Evolutionary conservation across 2,329 filamentous ascomycete species (phyloP).

Genomic region (Cadophora sp.): DNA sequence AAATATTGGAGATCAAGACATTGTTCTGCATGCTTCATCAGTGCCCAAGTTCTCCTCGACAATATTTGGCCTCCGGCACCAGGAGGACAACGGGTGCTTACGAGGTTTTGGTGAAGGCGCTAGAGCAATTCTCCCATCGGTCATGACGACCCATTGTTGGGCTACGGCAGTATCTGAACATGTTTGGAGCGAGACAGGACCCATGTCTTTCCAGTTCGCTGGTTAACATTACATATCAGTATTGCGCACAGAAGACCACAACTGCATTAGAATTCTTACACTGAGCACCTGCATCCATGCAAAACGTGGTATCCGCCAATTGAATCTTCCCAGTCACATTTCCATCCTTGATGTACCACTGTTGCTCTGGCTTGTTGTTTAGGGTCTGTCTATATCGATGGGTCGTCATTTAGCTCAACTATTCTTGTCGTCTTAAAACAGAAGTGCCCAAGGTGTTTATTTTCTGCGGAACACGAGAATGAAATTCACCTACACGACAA

Average conservation of each 20-base stretch:
- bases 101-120: constrained; percentile 26
- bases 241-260: neutral
- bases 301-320: constrained; percentile 24
- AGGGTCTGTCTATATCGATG: constrained; percentile 23
- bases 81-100: constrained; percentile 6
- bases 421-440: neutral
- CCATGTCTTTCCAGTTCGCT: constrained; percentile 36
- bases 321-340: constrained; percentile 26
- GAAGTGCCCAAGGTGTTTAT: neutral
- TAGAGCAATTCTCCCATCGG: constrained; percentile 31
- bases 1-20: constrained; percentile 34
- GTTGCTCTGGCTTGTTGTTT: constrained; percentile 26
- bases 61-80: neutral
- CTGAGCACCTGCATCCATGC: constrained; percentile 32
- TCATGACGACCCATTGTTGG: constrained; percentile 32
- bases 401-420: neutral
- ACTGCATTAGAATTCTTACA: constrained; percentile 10
- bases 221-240: neutral
- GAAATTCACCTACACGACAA: constrained; percentile 27
- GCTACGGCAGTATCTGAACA: constrained; percentile 20
- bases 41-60: neutral
- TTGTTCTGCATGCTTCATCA: constrained; percentile 25
- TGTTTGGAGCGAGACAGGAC: constrained; percentile 18
- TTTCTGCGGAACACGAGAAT: neutral
- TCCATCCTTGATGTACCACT: constrained; percentile 34